phyloP scores from a whole-genome alignment of 2,329 filamentous ascomycete genomes.

The Colletotrichum musicola region DNA sequence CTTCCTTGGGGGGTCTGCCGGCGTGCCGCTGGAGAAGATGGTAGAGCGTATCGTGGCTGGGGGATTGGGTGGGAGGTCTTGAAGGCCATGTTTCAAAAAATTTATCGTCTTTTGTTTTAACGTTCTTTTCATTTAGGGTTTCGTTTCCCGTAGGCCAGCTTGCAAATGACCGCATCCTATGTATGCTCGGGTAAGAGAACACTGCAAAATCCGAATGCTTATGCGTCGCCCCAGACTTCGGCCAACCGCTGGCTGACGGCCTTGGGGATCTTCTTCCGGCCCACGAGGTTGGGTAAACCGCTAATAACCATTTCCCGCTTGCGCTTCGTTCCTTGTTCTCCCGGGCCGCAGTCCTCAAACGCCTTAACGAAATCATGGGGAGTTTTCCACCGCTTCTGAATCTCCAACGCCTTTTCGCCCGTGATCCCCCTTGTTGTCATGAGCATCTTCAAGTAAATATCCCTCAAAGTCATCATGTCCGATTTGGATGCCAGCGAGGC shows the following conservation, averaged over 20 bases:
- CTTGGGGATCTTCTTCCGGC: slow-evolving; percentile 76
- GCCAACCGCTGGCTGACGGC: slow-evolving; percentile 76
- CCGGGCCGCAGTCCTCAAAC: slow-evolving; percentile 67
- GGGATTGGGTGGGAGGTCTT: slow-evolving; percentile 58
- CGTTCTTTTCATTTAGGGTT: background rate
- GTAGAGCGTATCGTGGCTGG: slow-evolving; percentile 81
- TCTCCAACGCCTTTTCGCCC: slow-evolving; percentile 82
- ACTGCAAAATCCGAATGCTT: slow-evolving; percentile 37
- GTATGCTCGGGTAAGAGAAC: slow-evolving; percentile 8
- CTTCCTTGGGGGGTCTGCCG: slow-evolving; percentile 74
- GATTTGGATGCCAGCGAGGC: slow-evolving; percentile 81
- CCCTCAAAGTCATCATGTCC: slow-evolving; percentile 78
- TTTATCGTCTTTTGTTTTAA: background rate
- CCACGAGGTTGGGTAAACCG: slow-evolving; percentile 69
- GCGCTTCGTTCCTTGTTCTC: slow-evolving; percentile 65
- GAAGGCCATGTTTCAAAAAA: background rate
- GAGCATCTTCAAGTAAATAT: slow-evolving; percentile 86
- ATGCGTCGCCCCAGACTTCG: slow-evolving; percentile 75
- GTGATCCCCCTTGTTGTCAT: slow-evolving; percentile 84
- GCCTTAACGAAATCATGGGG: slow-evolving; percentile 79
- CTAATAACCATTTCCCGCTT: slow-evolving; percentile 71
- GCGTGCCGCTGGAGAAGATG: slow-evolving; percentile 76
- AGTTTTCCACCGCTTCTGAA: slow-evolving; percentile 83
- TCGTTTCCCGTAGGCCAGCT: background rate
- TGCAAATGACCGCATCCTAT: background rate